phyloP scores from a whole-genome alignment of 2,329 filamentous ascomycete species.

The Ophiognomonia clavigignenti-juglandacearum region DNA sequence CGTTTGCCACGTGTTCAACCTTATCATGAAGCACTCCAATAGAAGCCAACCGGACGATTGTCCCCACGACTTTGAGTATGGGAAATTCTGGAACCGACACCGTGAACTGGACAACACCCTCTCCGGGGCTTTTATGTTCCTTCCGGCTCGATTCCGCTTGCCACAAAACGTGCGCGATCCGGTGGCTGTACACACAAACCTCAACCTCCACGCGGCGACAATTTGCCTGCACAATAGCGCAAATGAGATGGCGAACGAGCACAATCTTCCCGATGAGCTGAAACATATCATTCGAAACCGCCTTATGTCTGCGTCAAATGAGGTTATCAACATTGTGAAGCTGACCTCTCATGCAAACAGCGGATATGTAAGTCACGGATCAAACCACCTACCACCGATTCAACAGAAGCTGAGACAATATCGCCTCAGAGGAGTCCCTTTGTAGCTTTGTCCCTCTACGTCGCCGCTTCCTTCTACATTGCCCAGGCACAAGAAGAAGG shows the following conservation, averaged over 20 bases:
- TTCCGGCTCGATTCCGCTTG: slow-evolving; percentile 70
- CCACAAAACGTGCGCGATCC: slow-evolving; percentile 64
- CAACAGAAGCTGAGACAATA: slow-evolving; percentile 7
- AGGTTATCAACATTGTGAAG: slow-evolving; percentile 79
- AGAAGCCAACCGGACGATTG: slow-evolving; percentile 63
- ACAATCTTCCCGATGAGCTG: slow-evolving; percentile 60
- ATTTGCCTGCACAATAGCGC: slow-evolving; percentile 90
- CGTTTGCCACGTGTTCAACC: slow-evolving; percentile 73
- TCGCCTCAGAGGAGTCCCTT: slow-evolving; percentile 66
- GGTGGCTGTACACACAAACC: slow-evolving; percentile 75
- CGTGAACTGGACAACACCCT: slow-evolving; percentile 76
- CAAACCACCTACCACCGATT: not conserved
- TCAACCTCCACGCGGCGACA: slow-evolving; percentile 81
- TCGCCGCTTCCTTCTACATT: slow-evolving; percentile 77
- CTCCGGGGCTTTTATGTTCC: slow-evolving; percentile 70
- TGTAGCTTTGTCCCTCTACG: slow-evolving; percentile 78
- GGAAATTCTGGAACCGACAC: slow-evolving; percentile 83
- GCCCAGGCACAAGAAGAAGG: slow-evolving; percentile 67
- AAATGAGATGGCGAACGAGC: slow-evolving; percentile 73
- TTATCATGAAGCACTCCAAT: slow-evolving; percentile 77
- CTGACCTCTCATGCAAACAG: slow-evolving; percentile 68
- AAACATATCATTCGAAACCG: slow-evolving; percentile 67
- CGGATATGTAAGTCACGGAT: slow-evolving; percentile 50
- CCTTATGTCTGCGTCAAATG: slow-evolving; percentile 74
- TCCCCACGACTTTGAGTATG: slow-evolving; percentile 68